Base-by-base conservation (phyloP, 306 rosid species). In the Corylus heterophylla region DNA sequence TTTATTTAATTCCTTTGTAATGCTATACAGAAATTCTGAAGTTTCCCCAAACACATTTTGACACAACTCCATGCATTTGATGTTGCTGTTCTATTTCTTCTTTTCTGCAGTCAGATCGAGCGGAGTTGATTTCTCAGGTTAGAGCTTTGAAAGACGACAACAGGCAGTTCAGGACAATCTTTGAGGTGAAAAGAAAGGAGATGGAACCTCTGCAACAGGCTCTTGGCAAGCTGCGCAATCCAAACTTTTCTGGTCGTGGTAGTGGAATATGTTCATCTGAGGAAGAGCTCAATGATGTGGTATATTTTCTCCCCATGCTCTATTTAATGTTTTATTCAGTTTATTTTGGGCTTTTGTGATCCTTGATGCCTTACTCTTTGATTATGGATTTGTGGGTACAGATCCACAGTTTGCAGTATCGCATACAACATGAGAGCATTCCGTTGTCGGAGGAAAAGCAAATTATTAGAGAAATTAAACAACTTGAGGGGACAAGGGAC, bases 361-460 rank as follows among this genome's bases (percentile, higher is more conserved):
- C 22, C 54, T 51, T 71, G 49, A 42, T 69, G 59, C 49, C 10
- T 76, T 27, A 67, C 31, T 29, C 58, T 44, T 62, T 82, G 48
- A 74, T 35, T 74, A 76, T 82, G 82, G 52, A 76, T 74, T 81
- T 84, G 73, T 76, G 83, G 71, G 62, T 76, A 81, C 92, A 96
- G 98, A 91, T 96, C 82, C 80, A 90, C 31, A 82, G 94, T 81
- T 82, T 93, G 63, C 87, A 93, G 55, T 96, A 93, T 88, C 89
- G 83, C 82, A 96, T 96, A 49, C 99, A 96, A 76, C 99, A 96
- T 9, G 99, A 96, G 88, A 96, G 98, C 87, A 96, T 96, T 82
- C 87, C 97, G 1, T 82, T 96, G 85, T 7, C 88, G 0, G 99
- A 96, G 89, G 99, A 96, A 82, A 96, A 93, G 86, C 93, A 89